Base-by-base conservation (phyloP, 1,284 basidiomycete species). In the Cutaneotrichosporon spelunceum region DNA sequence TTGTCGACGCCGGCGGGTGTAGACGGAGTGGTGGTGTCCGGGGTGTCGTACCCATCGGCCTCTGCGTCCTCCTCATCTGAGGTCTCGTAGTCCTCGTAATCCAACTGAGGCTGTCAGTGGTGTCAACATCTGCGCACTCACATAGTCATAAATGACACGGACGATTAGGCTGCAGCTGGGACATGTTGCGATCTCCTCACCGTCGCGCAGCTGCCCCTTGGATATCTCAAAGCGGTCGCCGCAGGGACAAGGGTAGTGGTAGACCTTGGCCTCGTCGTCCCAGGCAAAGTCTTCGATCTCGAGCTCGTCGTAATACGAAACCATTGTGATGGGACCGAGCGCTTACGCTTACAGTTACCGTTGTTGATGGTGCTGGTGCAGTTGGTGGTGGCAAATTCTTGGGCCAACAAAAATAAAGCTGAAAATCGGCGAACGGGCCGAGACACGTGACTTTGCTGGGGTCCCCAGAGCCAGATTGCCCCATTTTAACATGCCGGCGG, bases 211-310 rank as follows among this genome's bases (percentile, higher is more conserved):
- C 79, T 98, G 94, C 70, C 82, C 81, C 67, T 88, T 86, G 21
- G 91, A 88, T 70, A 99, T 98, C 78, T 99, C 96, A 81, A 99
- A 99, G 44, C 93, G 87, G 81, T 99, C 96, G 26, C 95, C 95
- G 75, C 96, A 99, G 1, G 95, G 95, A 75, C 94, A 99, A 1
- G 96, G 96, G 78, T 95, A 97, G 81, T 98, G 93, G 72, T 87
- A 96, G 8, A 94, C 88, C 53, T 84, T 79, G 70, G 90, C 91
- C 58, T 82, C 84, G 21, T 85, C 85, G 74, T 96, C 92, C 91
- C 91, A 96, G 16, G 83, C 86, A 86, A 96, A 95, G 73, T 96
- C 93, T 76, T 97, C 93, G 57, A 96, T 96, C 78, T 96, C 93
- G 34, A 96, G 66, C 61, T 79, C 78, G 68, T 79, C 78, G 68